Evolutionary conservation across 2,329 filamentous ascomycete genomes (phyloP).

Genomic region (Cytospora chrysosperma): DNA sequence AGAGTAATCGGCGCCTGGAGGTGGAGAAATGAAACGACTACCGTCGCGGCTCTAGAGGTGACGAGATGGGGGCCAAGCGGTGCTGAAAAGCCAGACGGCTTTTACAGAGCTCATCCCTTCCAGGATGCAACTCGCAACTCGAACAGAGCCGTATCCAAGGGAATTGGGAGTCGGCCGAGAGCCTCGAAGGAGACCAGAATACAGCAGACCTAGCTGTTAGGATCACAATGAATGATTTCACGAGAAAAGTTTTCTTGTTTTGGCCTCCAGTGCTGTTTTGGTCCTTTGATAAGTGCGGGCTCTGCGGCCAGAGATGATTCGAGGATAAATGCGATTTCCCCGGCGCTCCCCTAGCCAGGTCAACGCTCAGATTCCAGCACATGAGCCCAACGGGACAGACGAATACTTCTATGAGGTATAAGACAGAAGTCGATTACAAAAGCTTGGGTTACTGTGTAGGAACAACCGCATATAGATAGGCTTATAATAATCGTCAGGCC

Average conservation of each 20-base stretch:
- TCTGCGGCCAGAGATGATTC: too few relatives aligned
- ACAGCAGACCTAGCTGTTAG: not conserved
- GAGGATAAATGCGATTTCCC: too few relatives aligned
- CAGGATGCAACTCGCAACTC: not conserved
- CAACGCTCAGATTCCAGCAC: too few relatives aligned
- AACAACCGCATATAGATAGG: too few relatives aligned
- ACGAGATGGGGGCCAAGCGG: not conserved
- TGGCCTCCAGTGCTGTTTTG: not conserved
- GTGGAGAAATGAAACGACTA: not conserved
- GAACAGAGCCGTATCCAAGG: too few relatives aligned
- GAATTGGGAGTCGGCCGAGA: not conserved
- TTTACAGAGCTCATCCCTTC: not conserved
- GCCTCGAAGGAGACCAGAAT: not conserved
- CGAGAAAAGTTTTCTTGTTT: not conserved
- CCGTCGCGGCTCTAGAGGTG: not conserved
- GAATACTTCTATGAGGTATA: too few relatives aligned
- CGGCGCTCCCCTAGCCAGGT: too few relatives aligned
- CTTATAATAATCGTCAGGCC: too few relatives aligned
- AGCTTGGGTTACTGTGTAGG: too few relatives aligned
- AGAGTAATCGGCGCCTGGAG: constrained; percentile 27
- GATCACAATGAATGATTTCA: not conserved
- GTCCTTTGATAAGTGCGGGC: not conserved
- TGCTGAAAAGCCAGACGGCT: not conserved
- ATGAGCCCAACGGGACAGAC: too few relatives aligned
- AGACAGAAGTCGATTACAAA: too few relatives aligned